These are phyloP conservation scores for Pisolithus tinctorius DNA, from an alignment of 768 basidiomycete species.

Conservation along the genomic window DNA sequence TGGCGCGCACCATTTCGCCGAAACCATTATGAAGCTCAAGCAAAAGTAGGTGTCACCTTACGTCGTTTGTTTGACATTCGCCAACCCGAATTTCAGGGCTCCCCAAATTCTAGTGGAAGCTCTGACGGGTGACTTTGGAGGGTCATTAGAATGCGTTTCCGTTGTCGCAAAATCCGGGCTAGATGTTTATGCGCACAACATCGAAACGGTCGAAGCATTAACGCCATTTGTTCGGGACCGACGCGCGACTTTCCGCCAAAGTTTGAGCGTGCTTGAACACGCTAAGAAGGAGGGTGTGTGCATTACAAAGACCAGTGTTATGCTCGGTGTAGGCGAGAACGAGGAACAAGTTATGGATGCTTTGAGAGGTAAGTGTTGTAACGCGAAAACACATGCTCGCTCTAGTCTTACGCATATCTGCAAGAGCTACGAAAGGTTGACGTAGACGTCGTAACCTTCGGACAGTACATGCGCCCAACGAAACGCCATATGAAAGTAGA, in stretches of 20 bases:
- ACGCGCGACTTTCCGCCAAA: conserved; percentile 85
- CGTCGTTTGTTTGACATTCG: not conserved
- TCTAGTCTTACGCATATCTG: conserved; percentile 1
- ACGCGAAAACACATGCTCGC: not conserved
- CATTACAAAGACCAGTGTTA: conserved; percentile 96
- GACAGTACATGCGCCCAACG: conserved; percentile 99
- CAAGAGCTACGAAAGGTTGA: conserved; percentile 81
- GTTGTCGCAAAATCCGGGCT: conserved; percentile 87
- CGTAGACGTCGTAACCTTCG: conserved; percentile 98
- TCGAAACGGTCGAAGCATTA: conserved; percentile 91
- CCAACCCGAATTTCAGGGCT: conserved; percentile 47
- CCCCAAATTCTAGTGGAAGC: conserved; percentile 96
- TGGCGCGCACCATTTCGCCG: conserved; percentile 90
- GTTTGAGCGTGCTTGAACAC: conserved; percentile 69
- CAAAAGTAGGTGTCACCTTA: conserved; percentile 57
- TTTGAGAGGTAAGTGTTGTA: conserved; percentile 57
- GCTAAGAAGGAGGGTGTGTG: conserved; percentile 80
- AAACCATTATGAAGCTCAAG: conserved; percentile 92
- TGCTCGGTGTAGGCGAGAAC: conserved; percentile 95
- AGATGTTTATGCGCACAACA: conserved; percentile 97
- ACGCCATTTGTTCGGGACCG: conserved; percentile 96
- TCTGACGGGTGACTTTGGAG: conserved; percentile 90
- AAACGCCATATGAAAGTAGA: conserved; percentile 99
- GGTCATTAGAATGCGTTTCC: conserved; percentile 65
- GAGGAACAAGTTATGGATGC: conserved; percentile 77